Evolutionary conservation across 352 stramenopile species (phyloP).

Genomic region (Labyrinthula sp.): DNA sequence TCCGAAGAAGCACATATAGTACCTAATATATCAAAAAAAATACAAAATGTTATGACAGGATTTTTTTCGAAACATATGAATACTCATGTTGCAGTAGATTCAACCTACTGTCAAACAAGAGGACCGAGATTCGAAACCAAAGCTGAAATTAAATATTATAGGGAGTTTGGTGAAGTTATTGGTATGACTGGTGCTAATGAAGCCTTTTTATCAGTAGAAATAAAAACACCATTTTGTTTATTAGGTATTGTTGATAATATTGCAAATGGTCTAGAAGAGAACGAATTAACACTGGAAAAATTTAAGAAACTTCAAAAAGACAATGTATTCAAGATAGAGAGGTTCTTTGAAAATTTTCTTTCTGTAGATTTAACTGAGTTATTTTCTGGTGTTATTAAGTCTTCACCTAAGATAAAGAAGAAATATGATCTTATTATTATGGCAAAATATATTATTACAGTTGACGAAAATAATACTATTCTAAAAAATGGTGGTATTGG

Average conservation of each 20-base stretch:
- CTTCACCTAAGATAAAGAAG: neutral
- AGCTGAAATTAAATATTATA: slow-evolving; percentile 60
- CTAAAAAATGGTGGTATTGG: slow-evolving; percentile 51
- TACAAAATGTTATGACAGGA: no score
- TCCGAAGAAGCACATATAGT: no score
- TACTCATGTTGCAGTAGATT: no score
- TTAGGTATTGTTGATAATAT: slow-evolving; percentile 63
- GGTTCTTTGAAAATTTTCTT: slow-evolving; percentile 1
- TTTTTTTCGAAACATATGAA: no score
- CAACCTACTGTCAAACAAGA: no score
- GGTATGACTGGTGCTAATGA: slow-evolving; percentile 60
- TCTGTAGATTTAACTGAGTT: neutral
- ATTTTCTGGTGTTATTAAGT: neutral
- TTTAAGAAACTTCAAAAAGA: slow-evolving; percentile 53
- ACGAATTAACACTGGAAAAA: slow-evolving; percentile 28
- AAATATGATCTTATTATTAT: slow-evolving; percentile 46
- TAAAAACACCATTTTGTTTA: slow-evolving; percentile 54
- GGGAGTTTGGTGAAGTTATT: slow-evolving; percentile 55
- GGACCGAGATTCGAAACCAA: slow-evolving; percentile 65
- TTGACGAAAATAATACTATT: slow-evolving; percentile 48
- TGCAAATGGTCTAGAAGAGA: slow-evolving; percentile 48
- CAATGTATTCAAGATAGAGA: slow-evolving; percentile 48
- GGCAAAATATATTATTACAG: slow-evolving; percentile 50
- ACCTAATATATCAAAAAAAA: no score
- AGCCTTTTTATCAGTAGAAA: slow-evolving; percentile 54